Conservation (phyloP, 2,329 filamentous ascomycete species). For the Aaosphaeria arxii region DNA sequence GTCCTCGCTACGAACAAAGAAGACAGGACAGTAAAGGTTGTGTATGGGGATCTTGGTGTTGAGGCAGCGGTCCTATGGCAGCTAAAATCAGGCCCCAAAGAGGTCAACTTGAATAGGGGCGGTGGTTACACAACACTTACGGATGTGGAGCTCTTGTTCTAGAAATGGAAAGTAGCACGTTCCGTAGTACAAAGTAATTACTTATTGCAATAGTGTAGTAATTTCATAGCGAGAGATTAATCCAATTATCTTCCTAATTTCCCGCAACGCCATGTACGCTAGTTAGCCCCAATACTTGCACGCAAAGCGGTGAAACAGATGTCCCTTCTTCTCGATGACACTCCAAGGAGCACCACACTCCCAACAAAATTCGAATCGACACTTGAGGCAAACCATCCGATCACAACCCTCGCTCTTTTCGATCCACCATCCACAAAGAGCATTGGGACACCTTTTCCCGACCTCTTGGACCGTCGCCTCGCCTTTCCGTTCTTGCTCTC, state of each 20-base stretch:
- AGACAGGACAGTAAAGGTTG: conserved; percentile 7
- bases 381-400: conserved; percentile 31
- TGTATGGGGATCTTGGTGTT: conserved; percentile 14
- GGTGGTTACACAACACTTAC: conserved; percentile 4
- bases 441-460: conserved; percentile 34
- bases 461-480: conserved; percentile 18
- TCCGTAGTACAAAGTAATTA: too few species aligned
- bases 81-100: conserved; percentile 6
- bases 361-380: conserved; percentile 37
- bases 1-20: conserved; percentile 8
- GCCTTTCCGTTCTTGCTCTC: conserved; percentile 13
- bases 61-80: conserved; percentile 10
- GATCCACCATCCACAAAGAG: conserved; percentile 33
- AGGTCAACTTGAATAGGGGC: conserved; percentile 6
- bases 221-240: too few species aligned
- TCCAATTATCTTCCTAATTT: too few species aligned
- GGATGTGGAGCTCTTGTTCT: conserved; percentile 6
- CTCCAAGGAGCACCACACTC: conserved; percentile 14
- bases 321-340: conserved; percentile 2
- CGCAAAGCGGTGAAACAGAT: conserved; percentile 1
- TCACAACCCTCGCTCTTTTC: conserved; percentile 39
- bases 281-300: conserved; percentile 3
- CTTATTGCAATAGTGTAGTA: too few species aligned
- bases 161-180: not conserved
- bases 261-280: too few species aligned